phyloP scores from a whole-genome alignment of 345 rosid species.

The Diplotaxis tenuifolia region DNA sequence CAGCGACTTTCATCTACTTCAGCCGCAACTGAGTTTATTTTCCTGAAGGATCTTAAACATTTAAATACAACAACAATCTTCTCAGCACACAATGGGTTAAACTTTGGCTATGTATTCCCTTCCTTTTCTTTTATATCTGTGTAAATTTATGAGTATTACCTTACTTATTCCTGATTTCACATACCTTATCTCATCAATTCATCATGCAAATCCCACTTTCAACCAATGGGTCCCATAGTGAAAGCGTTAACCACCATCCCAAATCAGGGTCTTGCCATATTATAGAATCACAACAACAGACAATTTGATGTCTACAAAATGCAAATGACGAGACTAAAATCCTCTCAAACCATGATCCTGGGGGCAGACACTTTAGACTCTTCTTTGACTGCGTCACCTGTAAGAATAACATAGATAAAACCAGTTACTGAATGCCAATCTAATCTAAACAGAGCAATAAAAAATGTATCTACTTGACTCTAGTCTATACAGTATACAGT shows the following conservation, averaged over 20 bases:
- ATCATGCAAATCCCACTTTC: not conserved
- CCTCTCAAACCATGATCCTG: constrained; percentile 26
- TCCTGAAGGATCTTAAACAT: too few relatives aligned
- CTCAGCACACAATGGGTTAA: too few relatives aligned
- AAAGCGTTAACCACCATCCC: not conserved
- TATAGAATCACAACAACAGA: not conserved
- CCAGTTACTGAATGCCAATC: not conserved
- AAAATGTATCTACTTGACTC: not conserved
- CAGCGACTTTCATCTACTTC: too few relatives aligned
- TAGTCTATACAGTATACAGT: not conserved
- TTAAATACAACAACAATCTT: too few relatives aligned
- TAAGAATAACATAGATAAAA: not conserved
- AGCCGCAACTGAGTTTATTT: too few relatives aligned
- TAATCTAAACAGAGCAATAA: not conserved
- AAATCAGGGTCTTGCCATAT: not conserved
- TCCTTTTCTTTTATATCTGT: not conserved
- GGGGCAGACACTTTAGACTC: not conserved
- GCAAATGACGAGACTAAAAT: not conserved
- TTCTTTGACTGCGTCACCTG: constrained; percentile 24
- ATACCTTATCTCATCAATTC: not conserved
- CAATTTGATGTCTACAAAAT: not conserved
- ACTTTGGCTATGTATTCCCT: too few relatives aligned
- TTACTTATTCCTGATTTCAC: not conserved
- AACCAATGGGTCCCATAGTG: not conserved
- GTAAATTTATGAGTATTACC: not conserved